These are phyloP conservation scores for Pulveroboletus ravenelii DNA, from an alignment of 768 basidiomycete species.

Conservation along the genomic window DNA sequence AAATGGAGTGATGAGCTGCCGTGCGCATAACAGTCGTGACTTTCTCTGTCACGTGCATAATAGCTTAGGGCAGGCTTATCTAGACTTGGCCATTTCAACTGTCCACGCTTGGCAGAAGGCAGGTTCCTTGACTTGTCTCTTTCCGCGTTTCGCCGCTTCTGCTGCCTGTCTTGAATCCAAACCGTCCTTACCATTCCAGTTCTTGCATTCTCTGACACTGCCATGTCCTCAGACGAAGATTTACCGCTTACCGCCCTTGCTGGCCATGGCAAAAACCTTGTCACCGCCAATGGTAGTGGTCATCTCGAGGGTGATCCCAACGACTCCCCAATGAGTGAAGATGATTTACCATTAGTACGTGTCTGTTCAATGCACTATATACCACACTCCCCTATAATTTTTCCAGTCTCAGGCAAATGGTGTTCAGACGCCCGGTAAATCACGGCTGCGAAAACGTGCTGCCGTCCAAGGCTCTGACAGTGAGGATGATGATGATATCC, in stretches of 20 bases:
- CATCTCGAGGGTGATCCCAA: slow-evolving; percentile 35
- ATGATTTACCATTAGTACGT: slow-evolving; percentile 68
- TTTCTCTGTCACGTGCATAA: slow-evolving; percentile 23
- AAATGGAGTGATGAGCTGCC: not conserved
- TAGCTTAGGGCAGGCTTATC: slow-evolving; percentile 54
- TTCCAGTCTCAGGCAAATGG: slow-evolving; percentile 53
- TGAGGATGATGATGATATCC: slow-evolving; percentile 63
- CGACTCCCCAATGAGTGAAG: slow-evolving; percentile 58
- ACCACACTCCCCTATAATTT: slow-evolving; percentile 23
- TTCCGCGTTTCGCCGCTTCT: slow-evolving; percentile 24
- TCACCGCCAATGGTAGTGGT: slow-evolving; percentile 42
- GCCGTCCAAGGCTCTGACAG: slow-evolving; percentile 50
- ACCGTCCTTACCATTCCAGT: slow-evolving; percentile 2
- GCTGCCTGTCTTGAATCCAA: slow-evolving; percentile 1
- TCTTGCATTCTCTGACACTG: slow-evolving; percentile 25
- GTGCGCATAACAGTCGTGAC: too few relatives aligned
- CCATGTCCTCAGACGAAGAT: slow-evolving; percentile 60
- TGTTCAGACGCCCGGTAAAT: slow-evolving; percentile 35
- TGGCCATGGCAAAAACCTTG: slow-evolving; percentile 41
- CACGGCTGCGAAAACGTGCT: slow-evolving; percentile 49
- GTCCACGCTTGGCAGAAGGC: slow-evolving; percentile 18
- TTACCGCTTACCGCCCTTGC: slow-evolving; percentile 39
- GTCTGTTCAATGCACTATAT: slow-evolving; percentile 1
- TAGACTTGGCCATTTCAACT: slow-evolving; percentile 37
- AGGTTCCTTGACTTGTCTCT: slow-evolving; percentile 30